These are phyloP conservation scores for Leccinum pachyderme DNA, from an alignment of 1,284 basidiomycete species.

Conservation along the genomic window DNA sequence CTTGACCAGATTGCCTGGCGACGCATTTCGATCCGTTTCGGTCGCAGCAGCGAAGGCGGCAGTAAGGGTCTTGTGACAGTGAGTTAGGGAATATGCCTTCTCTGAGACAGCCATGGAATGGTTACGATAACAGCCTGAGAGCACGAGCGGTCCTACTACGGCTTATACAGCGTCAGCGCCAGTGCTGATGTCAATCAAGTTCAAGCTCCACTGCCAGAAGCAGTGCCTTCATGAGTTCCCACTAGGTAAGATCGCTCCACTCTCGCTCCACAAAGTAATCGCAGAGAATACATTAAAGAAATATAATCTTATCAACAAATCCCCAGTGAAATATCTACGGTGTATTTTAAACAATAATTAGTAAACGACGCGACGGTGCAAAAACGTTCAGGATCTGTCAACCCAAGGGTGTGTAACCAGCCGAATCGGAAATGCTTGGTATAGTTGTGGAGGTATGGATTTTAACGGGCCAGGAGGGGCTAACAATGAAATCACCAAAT, in stretches of 20 bases:
- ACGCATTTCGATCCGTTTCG: slow-evolving; percentile 15
- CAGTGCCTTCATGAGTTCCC: neutral
- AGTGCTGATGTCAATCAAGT: neutral
- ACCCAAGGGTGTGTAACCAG: slow-evolving; percentile 51
- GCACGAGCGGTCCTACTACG: neutral
- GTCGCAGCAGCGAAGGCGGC: slow-evolving; percentile 26
- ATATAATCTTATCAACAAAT: neutral
- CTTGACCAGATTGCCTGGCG: slow-evolving; percentile 28
- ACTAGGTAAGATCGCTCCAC: neutral
- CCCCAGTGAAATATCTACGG: neutral
- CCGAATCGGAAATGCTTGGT: slow-evolving; percentile 46
- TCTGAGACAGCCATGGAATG: slow-evolving; percentile 29
- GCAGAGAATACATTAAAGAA: slow-evolving; percentile 9
- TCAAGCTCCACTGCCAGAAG: neutral
- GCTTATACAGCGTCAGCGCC: neutral
- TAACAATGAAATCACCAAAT: slow-evolving; percentile 45
- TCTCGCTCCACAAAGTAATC: neutral
- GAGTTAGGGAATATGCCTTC: slow-evolving; percentile 22
- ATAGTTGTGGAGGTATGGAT: slow-evolving; percentile 36
- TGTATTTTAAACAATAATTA: slow-evolving; percentile 24
- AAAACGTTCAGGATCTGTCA: slow-evolving; percentile 27
- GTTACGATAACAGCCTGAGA: neutral
- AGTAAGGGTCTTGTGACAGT: slow-evolving; percentile 29
- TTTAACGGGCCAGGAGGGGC: slow-evolving; percentile 23
- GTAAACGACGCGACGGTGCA: neutral